These are phyloP conservation scores for Termitomyces sp. DNA, from an alignment of 768 basidiomycete genomes.

Conservation along the genomic window DNA sequence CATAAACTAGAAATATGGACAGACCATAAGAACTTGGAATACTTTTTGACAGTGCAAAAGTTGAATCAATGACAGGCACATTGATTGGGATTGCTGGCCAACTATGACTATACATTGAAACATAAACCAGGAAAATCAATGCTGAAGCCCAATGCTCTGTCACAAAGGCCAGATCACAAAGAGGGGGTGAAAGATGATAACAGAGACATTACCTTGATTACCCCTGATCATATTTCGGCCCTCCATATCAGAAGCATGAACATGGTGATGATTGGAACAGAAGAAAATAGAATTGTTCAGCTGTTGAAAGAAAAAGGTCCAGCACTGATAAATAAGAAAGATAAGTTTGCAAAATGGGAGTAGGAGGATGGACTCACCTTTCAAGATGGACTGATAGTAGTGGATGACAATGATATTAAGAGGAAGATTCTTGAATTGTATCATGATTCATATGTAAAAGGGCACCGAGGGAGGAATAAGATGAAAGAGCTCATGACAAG, in stretches of 20 bases:
- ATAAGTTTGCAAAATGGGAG: neutral
- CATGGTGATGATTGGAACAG: conserved; percentile 5
- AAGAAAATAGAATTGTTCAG: conserved; percentile 7
- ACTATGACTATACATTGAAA: conserved; percentile 31
- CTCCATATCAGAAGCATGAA: neutral
- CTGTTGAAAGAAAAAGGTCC: neutral
- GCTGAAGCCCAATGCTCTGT: conserved; percentile 26
- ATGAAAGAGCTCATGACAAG: conserved; percentile 27
- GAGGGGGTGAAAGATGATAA: conserved; percentile 5
- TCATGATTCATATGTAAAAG: conserved; percentile 20
- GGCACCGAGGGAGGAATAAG: conserved; percentile 34
- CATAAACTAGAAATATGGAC: conserved; percentile 28
- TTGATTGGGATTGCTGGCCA: conserved; percentile 36
- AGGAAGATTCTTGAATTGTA: conserved; percentile 10
- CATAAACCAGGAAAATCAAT: conserved; percentile 30
- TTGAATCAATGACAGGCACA: conserved; percentile 41
- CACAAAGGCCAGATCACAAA: conserved; percentile 25
- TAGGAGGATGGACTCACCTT: conserved; percentile 6
- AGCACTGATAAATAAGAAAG: neutral
- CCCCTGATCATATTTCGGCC: conserved; percentile 8
- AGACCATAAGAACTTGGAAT: conserved; percentile 40
- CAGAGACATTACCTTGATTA: conserved; percentile 8
- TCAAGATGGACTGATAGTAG: neutral
- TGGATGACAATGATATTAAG: neutral
- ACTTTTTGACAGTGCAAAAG: conserved; percentile 36